Conservation (phyloP, 1,139 yeast species). For the Suzukiozyma palmioleophila region DNA sequence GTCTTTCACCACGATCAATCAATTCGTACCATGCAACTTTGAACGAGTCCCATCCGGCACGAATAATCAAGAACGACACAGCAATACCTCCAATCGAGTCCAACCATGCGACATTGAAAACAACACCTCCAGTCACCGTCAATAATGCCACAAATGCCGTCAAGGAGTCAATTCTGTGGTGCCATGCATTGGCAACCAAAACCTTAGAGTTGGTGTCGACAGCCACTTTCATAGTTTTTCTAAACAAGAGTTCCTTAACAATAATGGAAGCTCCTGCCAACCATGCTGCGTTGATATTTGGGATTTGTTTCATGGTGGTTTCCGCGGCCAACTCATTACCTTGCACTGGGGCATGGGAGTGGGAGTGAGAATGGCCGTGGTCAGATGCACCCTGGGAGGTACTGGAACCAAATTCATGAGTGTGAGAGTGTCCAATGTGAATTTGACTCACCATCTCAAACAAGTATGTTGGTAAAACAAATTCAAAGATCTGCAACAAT, state of each 20-base stretch:
- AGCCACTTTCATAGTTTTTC: slow-evolving; percentile 79
- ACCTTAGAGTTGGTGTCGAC: slow-evolving; percentile 77
- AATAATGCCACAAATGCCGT: slow-evolving; percentile 88
- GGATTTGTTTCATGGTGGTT: slow-evolving; percentile 30
- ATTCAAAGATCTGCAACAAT: slow-evolving; percentile 64
- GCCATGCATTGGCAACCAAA: slow-evolving; percentile 96
- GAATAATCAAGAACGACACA: slow-evolving; percentile 75
- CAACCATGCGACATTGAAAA: slow-evolving; percentile 73
- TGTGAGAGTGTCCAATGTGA: slow-evolving; percentile 53
- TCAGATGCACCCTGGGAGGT: slow-evolving; percentile 7
- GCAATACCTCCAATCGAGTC: slow-evolving; percentile 89
- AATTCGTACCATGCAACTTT: slow-evolving; percentile 68
- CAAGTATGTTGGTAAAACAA: slow-evolving; percentile 52
- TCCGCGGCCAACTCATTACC: slow-evolving; percentile 10
- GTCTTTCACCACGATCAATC: slow-evolving; percentile 52
- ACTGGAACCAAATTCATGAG: slow-evolving; percentile 24
- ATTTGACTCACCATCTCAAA: slow-evolving; percentile 40
- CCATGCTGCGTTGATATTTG: slow-evolving; percentile 93
- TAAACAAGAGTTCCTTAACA: slow-evolving; percentile 82
- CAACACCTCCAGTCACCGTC: slow-evolving; percentile 82
- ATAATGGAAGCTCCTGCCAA: slow-evolving; percentile 83
- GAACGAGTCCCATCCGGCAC: slow-evolving; percentile 80
- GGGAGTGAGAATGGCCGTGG: slow-evolving; percentile 43
- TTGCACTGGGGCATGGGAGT: slow-evolving; percentile 17
- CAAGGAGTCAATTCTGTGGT: slow-evolving; percentile 91